Evolutionary conservation across 2,329 filamentous ascomycete genomes (phyloP).

Genomic region (Botryotinia globosa): DNA sequence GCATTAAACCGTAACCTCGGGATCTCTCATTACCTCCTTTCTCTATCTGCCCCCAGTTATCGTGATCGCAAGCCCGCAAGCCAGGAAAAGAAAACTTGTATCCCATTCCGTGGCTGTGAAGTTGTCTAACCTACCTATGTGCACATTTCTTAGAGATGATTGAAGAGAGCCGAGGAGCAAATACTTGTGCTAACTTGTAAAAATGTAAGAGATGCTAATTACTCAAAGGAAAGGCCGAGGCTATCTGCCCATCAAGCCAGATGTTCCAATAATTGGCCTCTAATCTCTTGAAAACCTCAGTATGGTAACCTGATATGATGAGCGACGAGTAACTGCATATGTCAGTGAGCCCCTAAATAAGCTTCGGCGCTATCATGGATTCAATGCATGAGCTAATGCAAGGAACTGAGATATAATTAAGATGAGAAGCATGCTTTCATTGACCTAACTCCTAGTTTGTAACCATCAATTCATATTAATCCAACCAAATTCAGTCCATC

Average conservation of each 20-base stretch:
- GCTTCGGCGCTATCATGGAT: background rate
- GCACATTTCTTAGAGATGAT: background rate
- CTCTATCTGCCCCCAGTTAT: background rate
- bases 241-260: background rate
- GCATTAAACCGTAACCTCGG: background rate
- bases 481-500: slow-evolving; percentile 10
- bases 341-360: background rate
- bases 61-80: background rate
- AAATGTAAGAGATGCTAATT: background rate
- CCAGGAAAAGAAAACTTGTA: background rate
- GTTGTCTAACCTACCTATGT: background rate
- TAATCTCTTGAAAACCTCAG: background rate
- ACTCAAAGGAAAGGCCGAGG: too few species aligned
- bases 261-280: background rate
- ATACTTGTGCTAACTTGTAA: background rate
- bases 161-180: background rate
- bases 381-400: background rate
- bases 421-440: slow-evolving; percentile 10
- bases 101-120: background rate
- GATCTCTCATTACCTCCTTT: background rate
- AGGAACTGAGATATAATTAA: background rate
- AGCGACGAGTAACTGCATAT: background rate
- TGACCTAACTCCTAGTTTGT: slow-evolving; percentile 9
- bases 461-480: background rate
- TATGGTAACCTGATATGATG: background rate